These are phyloP conservation scores for Clonostachys chloroleuca DNA, from an alignment of 2,329 filamentous ascomycete genomes.

Conservation along the genomic window DNA sequence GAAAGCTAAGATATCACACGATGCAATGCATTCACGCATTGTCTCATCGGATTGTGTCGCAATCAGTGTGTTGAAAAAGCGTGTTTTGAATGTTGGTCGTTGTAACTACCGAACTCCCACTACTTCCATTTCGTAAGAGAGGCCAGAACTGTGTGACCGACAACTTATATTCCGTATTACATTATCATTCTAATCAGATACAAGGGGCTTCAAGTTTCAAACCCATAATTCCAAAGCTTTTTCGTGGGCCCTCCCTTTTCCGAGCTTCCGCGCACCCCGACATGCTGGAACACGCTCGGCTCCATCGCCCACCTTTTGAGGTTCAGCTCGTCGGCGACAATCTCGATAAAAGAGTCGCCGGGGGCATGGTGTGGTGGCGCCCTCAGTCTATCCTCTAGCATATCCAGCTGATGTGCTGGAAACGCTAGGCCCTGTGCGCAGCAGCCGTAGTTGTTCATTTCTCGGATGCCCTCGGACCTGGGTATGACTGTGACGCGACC, in stretches of 20 bases:
- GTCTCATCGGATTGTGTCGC: no score
- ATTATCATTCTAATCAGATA: no score
- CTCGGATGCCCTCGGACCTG: constrained; percentile 1
- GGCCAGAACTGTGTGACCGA: no score
- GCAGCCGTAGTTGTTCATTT: constrained; percentile 5
- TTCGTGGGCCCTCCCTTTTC: neutral
- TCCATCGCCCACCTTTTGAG: constrained; percentile 3
- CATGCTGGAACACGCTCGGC: constrained; percentile 5
- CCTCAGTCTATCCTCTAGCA: constrained; percentile 2
- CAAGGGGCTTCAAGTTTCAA: neutral
- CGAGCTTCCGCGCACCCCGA: constrained; percentile 5
- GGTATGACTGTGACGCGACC: constrained; percentile 4
- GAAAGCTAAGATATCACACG: no score
- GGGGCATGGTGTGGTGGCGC: neutral
- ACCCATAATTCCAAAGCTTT: constrained; percentile 6
- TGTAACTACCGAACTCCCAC: no score
- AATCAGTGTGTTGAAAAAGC: no score
- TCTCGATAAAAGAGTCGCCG: constrained; percentile 6
- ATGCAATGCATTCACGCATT: no score
- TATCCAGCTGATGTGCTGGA: neutral
- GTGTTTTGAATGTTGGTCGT: no score
- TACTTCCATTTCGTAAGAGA: no score
- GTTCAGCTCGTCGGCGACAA: constrained; percentile 1
- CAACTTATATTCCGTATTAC: no score
- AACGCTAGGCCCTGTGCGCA: constrained; percentile 6